Evolutionary conservation across 805 yeast genomes (phyloP).

Genomic region (Starmerella gropengiesseri): DNA sequence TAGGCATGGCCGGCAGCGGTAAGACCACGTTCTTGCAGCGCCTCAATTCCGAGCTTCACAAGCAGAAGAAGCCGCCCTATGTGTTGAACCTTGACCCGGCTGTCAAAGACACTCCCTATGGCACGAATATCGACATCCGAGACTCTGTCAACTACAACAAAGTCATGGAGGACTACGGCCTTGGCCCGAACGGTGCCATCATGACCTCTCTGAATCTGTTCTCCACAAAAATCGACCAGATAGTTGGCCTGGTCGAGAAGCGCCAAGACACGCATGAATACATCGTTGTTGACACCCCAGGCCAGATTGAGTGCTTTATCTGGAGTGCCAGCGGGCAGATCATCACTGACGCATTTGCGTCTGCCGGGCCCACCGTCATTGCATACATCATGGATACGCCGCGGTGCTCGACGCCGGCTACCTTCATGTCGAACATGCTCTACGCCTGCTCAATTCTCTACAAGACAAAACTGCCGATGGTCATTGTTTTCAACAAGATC

Average conservation of each 20-base stretch:
- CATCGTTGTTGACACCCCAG: constrained; percentile 92
- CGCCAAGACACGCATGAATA: constrained; percentile 46
- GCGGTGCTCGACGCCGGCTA: constrained; percentile 83
- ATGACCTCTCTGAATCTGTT: constrained; percentile 88
- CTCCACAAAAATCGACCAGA: constrained; percentile 93
- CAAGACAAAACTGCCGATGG: constrained; percentile 94
- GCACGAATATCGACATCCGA: constrained; percentile 87
- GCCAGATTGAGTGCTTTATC: constrained; percentile 95
- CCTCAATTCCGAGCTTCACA: constrained; percentile 76
- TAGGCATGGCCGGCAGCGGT: constrained; percentile 74
- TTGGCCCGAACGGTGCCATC: constrained; percentile 98
- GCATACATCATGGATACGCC: constrained; percentile 97
- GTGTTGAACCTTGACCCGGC: constrained; percentile 95
- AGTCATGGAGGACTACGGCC: constrained; percentile 85
- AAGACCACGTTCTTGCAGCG: constrained; percentile 97
- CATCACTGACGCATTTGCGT: constrained; percentile 91
- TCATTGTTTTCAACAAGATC: constrained; percentile 88
- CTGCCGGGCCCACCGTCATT: constrained; percentile 87
- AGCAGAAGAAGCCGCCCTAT: constrained; percentile 57
- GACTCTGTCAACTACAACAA: constrained; percentile 92
- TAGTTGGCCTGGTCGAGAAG: constrained; percentile 72
- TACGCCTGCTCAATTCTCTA: constrained; percentile 95
- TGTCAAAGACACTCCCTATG: constrained; percentile 84
- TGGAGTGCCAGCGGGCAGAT: constrained; percentile 98
- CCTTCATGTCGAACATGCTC: constrained; percentile 96